phyloP scores from a whole-genome alignment of 306 rosid genomes.

The Canavalia gladiata region DNA sequence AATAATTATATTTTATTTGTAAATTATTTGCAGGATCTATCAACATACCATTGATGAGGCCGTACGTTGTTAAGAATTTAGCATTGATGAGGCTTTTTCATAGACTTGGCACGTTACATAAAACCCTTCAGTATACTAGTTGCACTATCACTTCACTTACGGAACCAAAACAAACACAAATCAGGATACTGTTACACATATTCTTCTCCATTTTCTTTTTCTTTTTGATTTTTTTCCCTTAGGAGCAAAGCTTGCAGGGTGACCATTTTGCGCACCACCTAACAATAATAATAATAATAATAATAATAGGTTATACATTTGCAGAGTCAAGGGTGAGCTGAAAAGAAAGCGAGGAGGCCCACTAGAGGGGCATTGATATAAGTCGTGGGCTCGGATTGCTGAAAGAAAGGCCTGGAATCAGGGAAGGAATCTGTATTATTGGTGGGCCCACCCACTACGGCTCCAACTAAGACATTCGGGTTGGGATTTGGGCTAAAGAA shows the following conservation, averaged over 20 bases:
- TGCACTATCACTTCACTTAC: constrained; percentile 43
- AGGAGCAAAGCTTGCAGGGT: constrained; percentile 46
- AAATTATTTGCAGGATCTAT: not conserved
- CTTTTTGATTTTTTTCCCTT: not conserved
- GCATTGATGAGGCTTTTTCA: constrained; percentile 8
- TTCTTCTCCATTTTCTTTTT: constrained; percentile 22
- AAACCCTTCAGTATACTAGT: constrained; percentile 37
- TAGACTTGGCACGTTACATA: constrained; percentile 43
- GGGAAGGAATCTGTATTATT: constrained; percentile 82
- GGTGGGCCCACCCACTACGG: constrained; percentile 91
- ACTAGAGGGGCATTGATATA: constrained; percentile 88
- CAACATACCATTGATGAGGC: not conserved
- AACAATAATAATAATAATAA: not conserved
- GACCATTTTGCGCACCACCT: constrained; percentile 63
- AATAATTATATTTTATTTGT: not conserved
- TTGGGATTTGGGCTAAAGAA: constrained; percentile 80
- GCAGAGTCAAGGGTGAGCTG: constrained; percentile 72
- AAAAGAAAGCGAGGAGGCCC: constrained; percentile 89
- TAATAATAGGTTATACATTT: not conserved
- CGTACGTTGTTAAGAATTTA: not conserved
- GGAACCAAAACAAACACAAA: constrained; percentile 34
- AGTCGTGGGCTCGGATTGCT: constrained; percentile 93
- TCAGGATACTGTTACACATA: constrained; percentile 38
- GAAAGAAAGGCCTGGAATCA: constrained; percentile 88
- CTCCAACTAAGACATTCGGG: constrained; percentile 82